Evolutionary conservation across 1,284 basidiomycete genomes (phyloP).

Genomic region (Melampsora americana): DNA sequence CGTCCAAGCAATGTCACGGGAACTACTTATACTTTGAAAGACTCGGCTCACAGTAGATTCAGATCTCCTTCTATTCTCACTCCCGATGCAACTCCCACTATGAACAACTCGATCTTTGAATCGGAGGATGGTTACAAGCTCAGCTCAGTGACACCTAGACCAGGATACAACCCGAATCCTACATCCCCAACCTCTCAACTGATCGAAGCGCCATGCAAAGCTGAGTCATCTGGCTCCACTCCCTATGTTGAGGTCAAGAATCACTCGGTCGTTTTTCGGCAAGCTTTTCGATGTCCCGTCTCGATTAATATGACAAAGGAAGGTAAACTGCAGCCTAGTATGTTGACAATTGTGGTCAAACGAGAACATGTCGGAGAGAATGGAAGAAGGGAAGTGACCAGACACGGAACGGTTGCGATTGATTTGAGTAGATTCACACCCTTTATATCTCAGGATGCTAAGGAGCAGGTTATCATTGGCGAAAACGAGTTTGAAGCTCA

Average conservation of each 20-base stretch:
- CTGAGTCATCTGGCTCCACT: conserved; percentile 26
- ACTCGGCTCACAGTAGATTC: no score
- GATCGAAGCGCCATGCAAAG: conserved; percentile 25
- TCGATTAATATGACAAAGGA: conserved; percentile 25
- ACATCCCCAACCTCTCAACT: background rate
- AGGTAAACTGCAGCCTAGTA: conserved; percentile 4
- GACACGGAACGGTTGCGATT: conserved; percentile 18
- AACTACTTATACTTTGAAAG: no score
- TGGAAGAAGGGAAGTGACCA: conserved; percentile 21
- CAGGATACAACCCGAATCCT: background rate
- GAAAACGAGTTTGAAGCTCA: background rate
- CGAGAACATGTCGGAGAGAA: conserved; percentile 22
- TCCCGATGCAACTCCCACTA: no score
- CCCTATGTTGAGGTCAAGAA: conserved; percentile 32
- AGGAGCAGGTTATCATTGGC: background rate
- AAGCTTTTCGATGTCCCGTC: conserved; percentile 37
- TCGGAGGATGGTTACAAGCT: no score
- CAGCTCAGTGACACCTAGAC: no score
- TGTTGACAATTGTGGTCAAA: conserved; percentile 21
- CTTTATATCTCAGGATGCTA: background rate
- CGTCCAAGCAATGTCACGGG: no score
- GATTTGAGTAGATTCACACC: conserved; percentile 28
- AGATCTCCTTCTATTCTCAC: no score
- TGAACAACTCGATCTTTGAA: no score
- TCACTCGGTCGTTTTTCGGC: conserved; percentile 13